Percentiles rank a stretch among this genome's conserved stretches.
phyloP scores from a whole-genome alignment of 768 basidiomycete species.

The Chalciporus pseudorubinellus region DNA sequence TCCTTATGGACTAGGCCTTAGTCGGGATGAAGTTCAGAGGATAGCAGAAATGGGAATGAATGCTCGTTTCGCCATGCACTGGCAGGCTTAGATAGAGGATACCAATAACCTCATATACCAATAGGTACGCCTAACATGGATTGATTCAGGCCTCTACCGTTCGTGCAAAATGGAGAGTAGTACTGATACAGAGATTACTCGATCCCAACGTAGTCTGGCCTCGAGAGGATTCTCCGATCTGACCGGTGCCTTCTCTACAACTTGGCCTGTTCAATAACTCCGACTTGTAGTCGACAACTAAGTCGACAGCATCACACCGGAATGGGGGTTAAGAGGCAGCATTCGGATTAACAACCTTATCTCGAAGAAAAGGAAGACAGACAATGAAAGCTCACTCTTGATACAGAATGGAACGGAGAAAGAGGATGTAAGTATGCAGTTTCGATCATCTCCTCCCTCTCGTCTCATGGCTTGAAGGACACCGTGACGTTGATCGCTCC shows the following conservation, averaged over 20 bases:
- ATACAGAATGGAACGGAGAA: not conserved
- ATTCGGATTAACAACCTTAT: not conserved
- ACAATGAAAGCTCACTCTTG: not conserved
- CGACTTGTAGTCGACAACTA: no score
- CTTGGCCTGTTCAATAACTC: no score
- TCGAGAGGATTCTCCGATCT: no score
- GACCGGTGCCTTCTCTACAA: no score
- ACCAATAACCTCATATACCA: not conserved
- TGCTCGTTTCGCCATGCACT: constrained; percentile 22
- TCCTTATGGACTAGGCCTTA: constrained; percentile 72
- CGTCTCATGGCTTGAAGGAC: not conserved
- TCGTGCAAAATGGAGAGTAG: no score
- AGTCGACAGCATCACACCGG: no score
- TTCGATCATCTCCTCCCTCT: not conserved
- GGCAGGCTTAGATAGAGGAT: not conserved
- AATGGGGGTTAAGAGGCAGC: no score
- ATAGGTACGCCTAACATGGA: not conserved
- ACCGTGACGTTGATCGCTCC: not conserved
- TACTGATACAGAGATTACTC: no score
- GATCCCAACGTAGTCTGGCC: no score
- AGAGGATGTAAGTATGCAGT: not conserved
- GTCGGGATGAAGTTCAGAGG: constrained; percentile 50
- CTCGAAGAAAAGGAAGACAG: not conserved
- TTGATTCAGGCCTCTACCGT: not conserved
- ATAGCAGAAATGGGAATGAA: constrained; percentile 65